phyloP scores from a whole-genome alignment of 169 alveolate genomes.

The Neospora caninum region DNA sequence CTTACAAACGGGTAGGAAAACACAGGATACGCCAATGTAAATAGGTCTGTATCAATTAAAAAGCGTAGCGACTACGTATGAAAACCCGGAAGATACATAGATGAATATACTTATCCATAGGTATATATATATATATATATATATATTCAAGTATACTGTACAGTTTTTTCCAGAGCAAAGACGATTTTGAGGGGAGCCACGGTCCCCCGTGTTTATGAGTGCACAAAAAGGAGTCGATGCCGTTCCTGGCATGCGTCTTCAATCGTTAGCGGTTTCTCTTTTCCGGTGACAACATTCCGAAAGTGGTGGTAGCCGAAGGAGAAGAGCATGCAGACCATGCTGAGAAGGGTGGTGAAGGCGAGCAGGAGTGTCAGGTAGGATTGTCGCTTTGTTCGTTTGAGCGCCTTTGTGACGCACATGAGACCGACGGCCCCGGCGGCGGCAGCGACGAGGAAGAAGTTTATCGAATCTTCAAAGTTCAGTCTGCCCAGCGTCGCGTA shows the following conservation, averaged over 20 bases:
- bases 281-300: not conserved
- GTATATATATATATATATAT: no score
- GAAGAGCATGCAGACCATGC: slow-evolving; percentile 50
- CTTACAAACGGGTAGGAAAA: no score
- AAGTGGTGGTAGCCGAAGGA: slow-evolving; percentile 45
- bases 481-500: slow-evolving; percentile 61
- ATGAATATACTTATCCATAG: no score
- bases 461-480: not conserved
- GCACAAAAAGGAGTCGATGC: slow-evolving; percentile 43
- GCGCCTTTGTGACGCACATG: slow-evolving; percentile 32
- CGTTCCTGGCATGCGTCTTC: slow-evolving; percentile 51
- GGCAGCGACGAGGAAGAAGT: slow-evolving; percentile 48
- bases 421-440: slow-evolving; percentile 61
- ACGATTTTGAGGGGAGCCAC: no score
- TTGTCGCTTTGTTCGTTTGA: slow-evolving; percentile 50
- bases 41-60: no score
- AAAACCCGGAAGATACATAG: no score
- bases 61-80: no score
- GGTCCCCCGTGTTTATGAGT: not conserved
- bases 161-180: no score
- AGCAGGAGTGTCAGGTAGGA: slow-evolving; percentile 57
- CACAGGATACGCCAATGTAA: no score
- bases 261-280: slow-evolving; percentile 22
- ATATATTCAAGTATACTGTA: no score
- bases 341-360: slow-evolving; percentile 46